Evolutionary conservation across 169 alveolate genomes (phyloP), one percentile per base, ranked within the genome.

Genomic region (Hepatocystis sp.): DNA sequence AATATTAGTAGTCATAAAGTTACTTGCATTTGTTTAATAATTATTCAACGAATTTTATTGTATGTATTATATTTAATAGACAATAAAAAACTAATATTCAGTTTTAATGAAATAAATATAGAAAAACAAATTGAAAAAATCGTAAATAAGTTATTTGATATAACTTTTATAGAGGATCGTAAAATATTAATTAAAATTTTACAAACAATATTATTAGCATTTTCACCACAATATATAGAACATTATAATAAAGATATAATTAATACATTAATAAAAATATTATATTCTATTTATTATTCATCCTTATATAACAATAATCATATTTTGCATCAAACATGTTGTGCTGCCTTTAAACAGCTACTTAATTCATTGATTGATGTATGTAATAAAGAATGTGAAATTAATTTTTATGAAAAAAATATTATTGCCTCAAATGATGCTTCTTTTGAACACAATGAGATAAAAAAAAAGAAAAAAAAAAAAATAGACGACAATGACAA

Each of bases 291-390:
- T 17, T 71, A 71, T 71, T 71, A 71, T 56, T 56, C 86, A 4
- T 71, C 86, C 5, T 15, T 71, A 40, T 60, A 58, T 71, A 76
- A 71, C 11, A 71, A 49, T 23, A 60, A 42, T 47, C 67, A 32
- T 25, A 58, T 71, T 71, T 60, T 71, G 51, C 58, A 71, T 44
- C 65, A 71, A 44, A 71, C 86, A 39, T 71, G 78, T 46, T 71
- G 86, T 60, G 86, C 66, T 28, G 76, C 86, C 4, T 71, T 58
- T n/a, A 23, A 71, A 34, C 86, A 71, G 30, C 17, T 71, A 0
- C 86, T 71, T 32, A 71, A 71, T 46, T 71, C 86, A 2, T 52
- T 71, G 13, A 71, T 58, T 25, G 86, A 71, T 71, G 52, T 71
- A 51, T 71, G 86, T 25, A 71, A 71, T 27, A 58, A 63, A 40